A percentile compares a stretch with the other conserved stretches of the same genome.
Conservation (phyloP, 1,139 yeast species). For the Suhomyces anneliseae region DNA sequence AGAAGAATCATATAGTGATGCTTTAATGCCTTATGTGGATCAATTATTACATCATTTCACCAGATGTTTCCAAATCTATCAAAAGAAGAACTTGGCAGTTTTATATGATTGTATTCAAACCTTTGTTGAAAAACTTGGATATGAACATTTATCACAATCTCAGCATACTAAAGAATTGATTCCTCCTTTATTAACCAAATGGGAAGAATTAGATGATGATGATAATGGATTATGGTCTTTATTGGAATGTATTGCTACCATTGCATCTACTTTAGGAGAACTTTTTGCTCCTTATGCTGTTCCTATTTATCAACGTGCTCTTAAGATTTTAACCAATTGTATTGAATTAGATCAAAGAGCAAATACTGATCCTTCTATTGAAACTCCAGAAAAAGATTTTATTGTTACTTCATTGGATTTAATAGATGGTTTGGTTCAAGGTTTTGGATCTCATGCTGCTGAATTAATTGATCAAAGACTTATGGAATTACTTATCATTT, state of each 20-base stretch:
- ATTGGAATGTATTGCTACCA: slow-evolving; percentile 87
- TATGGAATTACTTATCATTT: slow-evolving; percentile 63
- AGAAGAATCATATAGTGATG: slow-evolving; percentile 69
- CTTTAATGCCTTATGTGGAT: slow-evolving; percentile 48
- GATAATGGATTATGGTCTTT: slow-evolving; percentile 90
- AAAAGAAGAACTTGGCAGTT: slow-evolving; percentile 75
- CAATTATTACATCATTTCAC: slow-evolving; percentile 70
- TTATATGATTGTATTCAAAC: slow-evolving; percentile 93
- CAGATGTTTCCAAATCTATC: slow-evolving; percentile 73
- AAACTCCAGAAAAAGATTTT: slow-evolving; percentile 87
- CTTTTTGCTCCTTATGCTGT: slow-evolving; percentile 86
- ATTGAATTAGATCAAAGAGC: slow-evolving; percentile 67
- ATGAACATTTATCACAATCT: slow-evolving; percentile 52
- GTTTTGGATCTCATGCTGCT: slow-evolving; percentile 65
- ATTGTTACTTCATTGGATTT: slow-evolving; percentile 86
- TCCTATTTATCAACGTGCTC: slow-evolving; percentile 81
- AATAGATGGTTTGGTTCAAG: slow-evolving; percentile 90
- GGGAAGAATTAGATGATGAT: slow-evolving; percentile 72
- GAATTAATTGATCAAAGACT: slow-evolving; percentile 58
- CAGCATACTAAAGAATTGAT: slow-evolving; percentile 61
- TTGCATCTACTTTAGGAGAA: slow-evolving; percentile 85
- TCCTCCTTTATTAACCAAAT: slow-evolving; percentile 79
- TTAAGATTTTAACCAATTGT: slow-evolving; percentile 65
- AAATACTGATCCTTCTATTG: slow-evolving; percentile 64
- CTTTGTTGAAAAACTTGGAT: slow-evolving; percentile 74